Base-by-base conservation (phyloP, 2,329 filamentous ascomycete species). In the Gnomoniopsis sp. region DNA sequence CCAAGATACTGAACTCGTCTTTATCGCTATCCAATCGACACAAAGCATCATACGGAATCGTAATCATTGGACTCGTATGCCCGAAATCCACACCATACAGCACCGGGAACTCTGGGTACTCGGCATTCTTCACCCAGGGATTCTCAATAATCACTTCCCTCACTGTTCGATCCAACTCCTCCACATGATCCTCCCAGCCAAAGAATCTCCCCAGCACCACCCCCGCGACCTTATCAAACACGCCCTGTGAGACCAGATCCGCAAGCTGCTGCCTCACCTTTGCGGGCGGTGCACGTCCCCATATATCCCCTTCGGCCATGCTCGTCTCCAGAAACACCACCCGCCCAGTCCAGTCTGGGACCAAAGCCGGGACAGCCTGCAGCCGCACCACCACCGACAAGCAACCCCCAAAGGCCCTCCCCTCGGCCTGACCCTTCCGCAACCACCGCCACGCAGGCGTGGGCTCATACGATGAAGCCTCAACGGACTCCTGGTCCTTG, bases 401-500 rank as follows among this genome's bases (percentile, higher is more conserved):
- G 38, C 74, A 77, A 2, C 73, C 75, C 21, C 75, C 76, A 44
- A 78, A 77, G 64, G 68, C 75, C 38, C 73, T 75, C 1, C 80
- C 82, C 8, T 77, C 60, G 0, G 68, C 69, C 48, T 65, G 68
- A 0, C 73, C 74, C 0, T 34, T 54, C 2, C 74, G 68, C 15
- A 78, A 56, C 75, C 75, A 77, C 12, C 41, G 65, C 74, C 75
- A 77, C 0, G 60, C 60, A 2, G 67, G 61, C 6, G 66, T 68
- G 0, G 69, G 65, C 0, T 53, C 56, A 8, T 76, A 67, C 3
- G 48, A 10, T 2, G 51, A 48, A 3, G 53, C 52, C 8, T 26
- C 49, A 8, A 46, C 21, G 17, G 68, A 70, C 11, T 61, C 52
- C 12, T 67, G 56, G 1, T 68, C 55, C 0, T 11, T 3, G 49